Base-by-base conservation (phyloP, 2,329 filamentous ascomycete species). In the Hypoxylon sp. region DNA sequence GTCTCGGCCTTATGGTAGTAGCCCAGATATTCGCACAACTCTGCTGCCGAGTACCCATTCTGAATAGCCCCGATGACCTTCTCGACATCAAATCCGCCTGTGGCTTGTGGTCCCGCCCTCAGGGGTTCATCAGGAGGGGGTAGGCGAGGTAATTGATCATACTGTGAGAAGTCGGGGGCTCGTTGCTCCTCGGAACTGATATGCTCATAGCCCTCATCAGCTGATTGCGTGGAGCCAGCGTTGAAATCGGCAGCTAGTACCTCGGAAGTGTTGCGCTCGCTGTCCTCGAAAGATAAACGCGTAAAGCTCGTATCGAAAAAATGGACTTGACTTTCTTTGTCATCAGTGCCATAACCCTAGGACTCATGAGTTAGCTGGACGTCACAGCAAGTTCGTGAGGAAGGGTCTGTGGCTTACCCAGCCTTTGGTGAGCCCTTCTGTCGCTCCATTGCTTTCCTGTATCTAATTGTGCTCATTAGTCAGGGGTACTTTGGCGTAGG, bases 61-160 rank as follows among this genome's bases (percentile, higher is more conserved):
- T 73, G 71, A 37, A 74, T 68, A 3, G 58, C 55, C 2, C 55
- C 61, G 17, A 74, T 64, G 31, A 71, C 27, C 3, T 42, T 44
- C 31, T 69, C 63, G 20, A 72, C 40, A 3, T 61, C 58, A 31
- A 69, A 64, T 6, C 25, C 40, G n/a, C 54, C 58, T 31, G 22
- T 20, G 13, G 20, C 31, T n/a, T 31, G 48, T 10, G 17, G 42
- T 35, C 40, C 56, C 31, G 50, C 6, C 5, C 35, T 49, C 2
- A 49, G 37, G 2, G 48, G 61, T 17, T 53, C 17, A 11, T 14
- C 14, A 2, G 59, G 58, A 57, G 53, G 53, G n/a, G 50, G 37
- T 7, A 68, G 17, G n/a, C 61, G 61, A 46, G 68, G 68, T 27
- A 71, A 20, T 37, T 66, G 55, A 40, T 66, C 49, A 37, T 71